These are phyloP conservation scores for Schwanniomyces pseudopolymorphus DNA, from an alignment of 805 yeast species.

Conservation along the genomic window DNA sequence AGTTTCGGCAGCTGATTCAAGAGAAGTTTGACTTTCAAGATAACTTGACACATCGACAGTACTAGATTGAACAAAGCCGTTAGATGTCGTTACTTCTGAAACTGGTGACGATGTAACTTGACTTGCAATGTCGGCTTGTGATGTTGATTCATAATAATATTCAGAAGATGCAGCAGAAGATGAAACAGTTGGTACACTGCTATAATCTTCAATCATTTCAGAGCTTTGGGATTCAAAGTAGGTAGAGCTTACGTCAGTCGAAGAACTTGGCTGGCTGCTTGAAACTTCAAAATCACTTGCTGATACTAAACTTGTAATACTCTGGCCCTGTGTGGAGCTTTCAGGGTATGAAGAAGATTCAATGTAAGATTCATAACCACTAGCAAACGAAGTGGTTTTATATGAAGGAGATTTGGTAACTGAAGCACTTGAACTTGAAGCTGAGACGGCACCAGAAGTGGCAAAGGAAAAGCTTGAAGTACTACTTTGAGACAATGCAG, in stretches of 20 bases:
- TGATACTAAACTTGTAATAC: background rate
- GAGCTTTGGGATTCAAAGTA: background rate
- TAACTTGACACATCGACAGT: background rate
- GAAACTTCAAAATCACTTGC: background rate
- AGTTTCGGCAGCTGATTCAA: too few relatives aligned
- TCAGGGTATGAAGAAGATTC: background rate
- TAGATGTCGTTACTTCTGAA: background rate
- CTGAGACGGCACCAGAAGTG: background rate
- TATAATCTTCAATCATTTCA: background rate
- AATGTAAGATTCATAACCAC: background rate
- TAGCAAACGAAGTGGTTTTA: constrained; percentile 1
- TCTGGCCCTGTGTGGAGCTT: background rate
- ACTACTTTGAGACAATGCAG: background rate
- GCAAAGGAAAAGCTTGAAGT: background rate
- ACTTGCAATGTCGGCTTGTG: background rate
- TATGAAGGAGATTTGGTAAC: background rate
- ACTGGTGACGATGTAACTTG: background rate
- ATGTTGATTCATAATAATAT: background rate
- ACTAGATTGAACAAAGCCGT: background rate
- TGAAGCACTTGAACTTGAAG: background rate
- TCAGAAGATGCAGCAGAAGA: background rate
- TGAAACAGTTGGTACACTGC: background rate
- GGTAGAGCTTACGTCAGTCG: background rate
- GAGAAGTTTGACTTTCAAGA: background rate
- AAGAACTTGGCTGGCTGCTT: background rate